Base-by-base conservation (phyloP, 805 yeast species). In the Blastobotrys muscicola region DNA sequence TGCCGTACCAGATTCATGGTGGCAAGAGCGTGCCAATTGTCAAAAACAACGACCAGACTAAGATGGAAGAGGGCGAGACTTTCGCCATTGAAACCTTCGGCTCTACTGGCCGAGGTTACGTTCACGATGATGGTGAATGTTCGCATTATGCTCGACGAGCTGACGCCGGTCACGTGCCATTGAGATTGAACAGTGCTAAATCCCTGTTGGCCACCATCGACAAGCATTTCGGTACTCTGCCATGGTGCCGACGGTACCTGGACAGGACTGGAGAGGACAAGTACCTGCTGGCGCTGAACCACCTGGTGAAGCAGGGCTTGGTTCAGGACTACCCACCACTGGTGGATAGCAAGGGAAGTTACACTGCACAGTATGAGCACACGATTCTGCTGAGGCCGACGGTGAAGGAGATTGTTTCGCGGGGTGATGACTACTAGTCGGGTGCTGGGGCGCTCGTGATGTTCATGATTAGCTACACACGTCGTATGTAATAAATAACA, bases 31-130 rank as follows among this genome's bases (percentile, higher is more conserved):
- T 92, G 38, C 99, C 99, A 12, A 92, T 92, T 56, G 95, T 92
- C 31, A 82, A 89, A 56, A 85, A 85, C 56, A 90, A 87, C 6
- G 98, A 92, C 61, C 75, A 75, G 63, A 92, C 97, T 8, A 90
- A 90, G 72, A 90, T 92, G 96, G 99, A 92, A 64, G 99, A 92
- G 69, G 96, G 96, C 50, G 98, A 92, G 64, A 81, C 86, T 2
- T 90, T 85, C 70, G 99, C 99, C 48, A 90, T 92, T 58, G 99
- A 92, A 67, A 92, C 99, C 2, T 92, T 92, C 59, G 98, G 98
- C 9, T 76, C 95, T 36, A 92, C 98, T 1, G 99, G 99, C 49
- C 76, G 82, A 46, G 99, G 97, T 32, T 82, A 80, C 54, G 97
- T 92, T 31, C 68, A 80, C 39, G 68, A 78, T 6, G 82, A 78